Conservation (phyloP, 75 land plant species). For the Chamaecyparis obtusa region DNA sequence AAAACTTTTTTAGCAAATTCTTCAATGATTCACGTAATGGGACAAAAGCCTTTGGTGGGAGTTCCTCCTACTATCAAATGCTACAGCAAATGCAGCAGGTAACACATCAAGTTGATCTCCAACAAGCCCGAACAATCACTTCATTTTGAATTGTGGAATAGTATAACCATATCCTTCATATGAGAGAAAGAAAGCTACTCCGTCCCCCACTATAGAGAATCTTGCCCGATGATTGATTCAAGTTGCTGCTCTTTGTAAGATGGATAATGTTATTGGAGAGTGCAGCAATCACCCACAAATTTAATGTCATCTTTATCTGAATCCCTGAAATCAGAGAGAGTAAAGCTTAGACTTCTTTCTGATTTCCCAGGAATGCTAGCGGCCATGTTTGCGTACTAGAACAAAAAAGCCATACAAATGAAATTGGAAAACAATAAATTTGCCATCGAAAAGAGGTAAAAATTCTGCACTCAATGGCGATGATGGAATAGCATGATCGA, state of each 20-base stretch:
- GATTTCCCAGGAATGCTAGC: background rate
- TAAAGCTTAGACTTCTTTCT: background rate
- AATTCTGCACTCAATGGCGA: too few species aligned
- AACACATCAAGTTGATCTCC: background rate
- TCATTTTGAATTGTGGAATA: background rate
- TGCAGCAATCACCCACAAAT: background rate
- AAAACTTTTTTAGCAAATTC: conserved; percentile 70
- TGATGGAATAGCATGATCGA: too few species aligned
- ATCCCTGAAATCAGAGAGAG: background rate
- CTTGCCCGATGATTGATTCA: background rate
- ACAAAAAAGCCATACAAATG: background rate
- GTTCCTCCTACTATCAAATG: background rate
- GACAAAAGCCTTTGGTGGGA: conserved; percentile 78
- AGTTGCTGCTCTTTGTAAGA: background rate
- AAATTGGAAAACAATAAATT: background rate
- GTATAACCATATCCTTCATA: background rate
- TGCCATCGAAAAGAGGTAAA: background rate
- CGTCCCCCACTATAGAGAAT: background rate
- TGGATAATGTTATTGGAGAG: background rate
- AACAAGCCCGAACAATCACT: background rate
- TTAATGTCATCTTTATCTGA: background rate
- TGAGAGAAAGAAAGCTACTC: background rate
- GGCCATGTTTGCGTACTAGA: background rate
- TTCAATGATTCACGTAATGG: conserved; percentile 76
- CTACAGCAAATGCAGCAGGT: background rate